phyloP scores from a whole-genome alignment of 2,329 filamentous ascomycete genomes.

The Drechslerella coelobrocha region DNA sequence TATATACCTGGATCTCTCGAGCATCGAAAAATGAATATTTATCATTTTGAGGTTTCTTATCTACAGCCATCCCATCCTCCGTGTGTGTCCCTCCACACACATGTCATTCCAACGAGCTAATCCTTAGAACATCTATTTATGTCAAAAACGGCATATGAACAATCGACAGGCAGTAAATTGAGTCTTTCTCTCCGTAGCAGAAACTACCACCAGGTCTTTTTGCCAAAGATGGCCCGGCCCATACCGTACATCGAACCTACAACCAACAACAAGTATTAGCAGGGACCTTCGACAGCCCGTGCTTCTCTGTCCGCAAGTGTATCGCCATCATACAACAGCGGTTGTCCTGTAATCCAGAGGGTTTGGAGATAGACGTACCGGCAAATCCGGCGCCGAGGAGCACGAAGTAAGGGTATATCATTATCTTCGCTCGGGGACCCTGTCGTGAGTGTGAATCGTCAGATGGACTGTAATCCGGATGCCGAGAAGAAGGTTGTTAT shows the following conservation, averaged over 20 bases:
- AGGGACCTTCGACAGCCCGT: too few relatives aligned
- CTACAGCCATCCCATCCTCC: conserved; percentile 20
- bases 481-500: not conserved
- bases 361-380: conserved; percentile 24
- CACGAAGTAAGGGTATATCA: conserved; percentile 54
- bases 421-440: conserved; percentile 52
- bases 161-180: conserved; percentile 19
- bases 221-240: conserved; percentile 47
- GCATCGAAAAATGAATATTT: not conserved
- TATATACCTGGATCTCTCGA: not conserved
- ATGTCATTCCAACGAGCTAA: conserved; percentile 6
- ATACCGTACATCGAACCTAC: conserved; percentile 53
- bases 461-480: conserved; percentile 13
- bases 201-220: conserved; percentile 45
- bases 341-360: not conserved
- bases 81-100: conserved; percentile 1
- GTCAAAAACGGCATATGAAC: not conserved
- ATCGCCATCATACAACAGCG: conserved; percentile 15
- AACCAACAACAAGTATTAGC: conserved; percentile 14
- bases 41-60: conserved; percentile 14
- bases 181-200: not conserved
- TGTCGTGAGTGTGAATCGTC: conserved; percentile 29
- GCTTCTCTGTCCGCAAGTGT: conserved; percentile 4
- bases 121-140: conserved; percentile 17
- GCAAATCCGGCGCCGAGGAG: conserved; percentile 52